phyloP scores from a whole-genome alignment of 306 rosid species.

The Ormosia semicastrata region DNA sequence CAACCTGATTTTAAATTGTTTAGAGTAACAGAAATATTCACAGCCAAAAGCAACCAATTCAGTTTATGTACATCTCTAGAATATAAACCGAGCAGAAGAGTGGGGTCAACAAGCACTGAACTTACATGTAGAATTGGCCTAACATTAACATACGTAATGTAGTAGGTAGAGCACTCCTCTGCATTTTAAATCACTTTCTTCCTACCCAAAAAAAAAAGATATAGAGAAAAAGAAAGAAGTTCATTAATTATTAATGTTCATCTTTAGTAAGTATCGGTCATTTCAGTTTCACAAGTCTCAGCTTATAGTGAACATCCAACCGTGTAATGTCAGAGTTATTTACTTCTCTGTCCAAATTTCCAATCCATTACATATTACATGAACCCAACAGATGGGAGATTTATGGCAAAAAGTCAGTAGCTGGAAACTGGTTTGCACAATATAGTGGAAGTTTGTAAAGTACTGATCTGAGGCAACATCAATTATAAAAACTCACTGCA shows the following conservation, averaged over 20 bases:
- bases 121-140: background rate
- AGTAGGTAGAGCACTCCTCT: background rate
- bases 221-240: background rate
- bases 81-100: background rate
- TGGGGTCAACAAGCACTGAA: background rate
- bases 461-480: background rate
- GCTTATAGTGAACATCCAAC: background rate
- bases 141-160: background rate
- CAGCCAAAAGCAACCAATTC: background rate
- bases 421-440: conserved; percentile 23
- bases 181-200: background rate
- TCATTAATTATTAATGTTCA: background rate
- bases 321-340: conserved; percentile 18
- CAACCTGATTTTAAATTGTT: background rate
- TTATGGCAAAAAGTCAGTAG: conserved; percentile 25
- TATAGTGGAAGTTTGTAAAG: conserved; percentile 19
- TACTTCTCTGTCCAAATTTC: background rate
- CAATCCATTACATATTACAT: background rate
- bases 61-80: background rate
- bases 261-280: background rate
- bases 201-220: background rate
- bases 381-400: background rate
- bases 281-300: background rate
- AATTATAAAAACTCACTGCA: background rate
- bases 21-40: background rate